These are phyloP conservation scores for Rutidosis leptorrhynchoides DNA, from an alignment of 129 eudicot genomes.

Conservation along the genomic window DNA sequence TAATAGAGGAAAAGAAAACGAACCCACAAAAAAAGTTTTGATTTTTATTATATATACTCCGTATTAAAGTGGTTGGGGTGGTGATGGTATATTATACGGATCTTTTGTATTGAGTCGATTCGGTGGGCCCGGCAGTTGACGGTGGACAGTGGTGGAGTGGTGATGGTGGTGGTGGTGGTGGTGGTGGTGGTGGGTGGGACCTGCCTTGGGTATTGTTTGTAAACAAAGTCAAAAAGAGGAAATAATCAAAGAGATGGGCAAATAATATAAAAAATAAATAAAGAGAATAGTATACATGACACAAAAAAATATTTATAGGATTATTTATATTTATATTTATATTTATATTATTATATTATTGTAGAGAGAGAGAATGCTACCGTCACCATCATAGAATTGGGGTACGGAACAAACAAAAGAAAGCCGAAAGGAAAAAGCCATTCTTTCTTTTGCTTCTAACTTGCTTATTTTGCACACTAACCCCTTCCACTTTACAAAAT, in stretches of 20 bases:
- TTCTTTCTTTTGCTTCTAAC: constrained; percentile 20
- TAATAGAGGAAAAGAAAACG: constrained; percentile 13
- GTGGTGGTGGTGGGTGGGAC: constrained; percentile 30
- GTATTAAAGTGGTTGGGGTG: neutral
- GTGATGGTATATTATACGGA: constrained; percentile 33
- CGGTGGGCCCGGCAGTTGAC: constrained; percentile 27
- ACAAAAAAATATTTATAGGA: neutral
- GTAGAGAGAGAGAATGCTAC: constrained; percentile 25
- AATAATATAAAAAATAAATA: constrained; percentile 23
- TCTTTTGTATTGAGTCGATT: constrained; percentile 30
- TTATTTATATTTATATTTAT: neutral
- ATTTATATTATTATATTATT: neutral
- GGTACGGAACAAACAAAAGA: constrained; percentile 36
- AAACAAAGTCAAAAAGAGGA: constrained; percentile 31
- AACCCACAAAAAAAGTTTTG: constrained; percentile 24
- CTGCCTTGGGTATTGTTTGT: constrained; percentile 25
- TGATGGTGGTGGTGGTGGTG: constrained; percentile 27
- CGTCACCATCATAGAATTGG: constrained; percentile 40
- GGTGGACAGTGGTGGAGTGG: constrained; percentile 19
- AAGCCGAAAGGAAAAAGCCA: constrained; percentile 29
- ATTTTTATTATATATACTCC: constrained; percentile 2
- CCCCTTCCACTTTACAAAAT: neutral
- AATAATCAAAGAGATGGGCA: constrained; percentile 30
- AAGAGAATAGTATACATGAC: constrained; percentile 24
- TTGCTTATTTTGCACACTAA: constrained; percentile 8